Conservation (phyloP, 495 filamentous ascomycete genomes). For the Penicillium argentinense region DNA sequence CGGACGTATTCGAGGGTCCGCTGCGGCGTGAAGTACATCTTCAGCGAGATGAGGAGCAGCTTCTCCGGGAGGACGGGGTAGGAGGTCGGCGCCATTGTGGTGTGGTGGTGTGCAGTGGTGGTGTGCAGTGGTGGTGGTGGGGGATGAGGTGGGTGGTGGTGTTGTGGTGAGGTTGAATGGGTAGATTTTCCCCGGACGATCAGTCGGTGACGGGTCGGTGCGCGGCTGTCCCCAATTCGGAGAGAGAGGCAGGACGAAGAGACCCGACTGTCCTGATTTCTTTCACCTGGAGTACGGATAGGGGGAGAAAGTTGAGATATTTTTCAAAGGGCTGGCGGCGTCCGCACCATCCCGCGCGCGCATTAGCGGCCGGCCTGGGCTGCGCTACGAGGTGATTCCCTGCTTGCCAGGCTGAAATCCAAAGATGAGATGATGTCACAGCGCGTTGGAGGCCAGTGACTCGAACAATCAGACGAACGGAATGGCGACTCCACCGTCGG, state of each 20-base stretch:
- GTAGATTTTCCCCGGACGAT: no score
- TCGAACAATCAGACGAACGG: neutral
- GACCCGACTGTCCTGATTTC: neutral
- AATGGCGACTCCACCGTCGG: no score
- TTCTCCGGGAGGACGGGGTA: conserved; percentile 56
- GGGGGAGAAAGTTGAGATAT: conserved; percentile 3
- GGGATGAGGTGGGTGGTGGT: neutral
- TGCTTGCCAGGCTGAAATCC: conserved; percentile 6
- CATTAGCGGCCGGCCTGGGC: conserved; percentile 18
- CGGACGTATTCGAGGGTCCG: conserved; percentile 62
- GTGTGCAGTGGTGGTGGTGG: conserved; percentile 14
- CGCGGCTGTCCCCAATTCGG: no score
- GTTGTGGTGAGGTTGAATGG: no score
- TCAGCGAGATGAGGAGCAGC: conserved; percentile 75
- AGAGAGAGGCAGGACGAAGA: conserved; percentile 1
- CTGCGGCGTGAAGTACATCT: conserved; percentile 78
- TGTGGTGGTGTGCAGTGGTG: conserved; percentile 3
- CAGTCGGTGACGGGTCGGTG: no score
- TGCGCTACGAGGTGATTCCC: conserved; percentile 3
- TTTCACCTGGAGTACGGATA: neutral
- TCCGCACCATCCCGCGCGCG: conserved; percentile 17
- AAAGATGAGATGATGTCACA: conserved; percentile 18
- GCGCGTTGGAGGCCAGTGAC: neutral
- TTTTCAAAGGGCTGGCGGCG: conserved; percentile 3
- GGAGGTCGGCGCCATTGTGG: conserved; percentile 27